These are phyloP conservation scores for Microsporum ferrugineum DNA, from an alignment of 2,329 filamentous ascomycete genomes.

Conservation along the genomic window DNA sequence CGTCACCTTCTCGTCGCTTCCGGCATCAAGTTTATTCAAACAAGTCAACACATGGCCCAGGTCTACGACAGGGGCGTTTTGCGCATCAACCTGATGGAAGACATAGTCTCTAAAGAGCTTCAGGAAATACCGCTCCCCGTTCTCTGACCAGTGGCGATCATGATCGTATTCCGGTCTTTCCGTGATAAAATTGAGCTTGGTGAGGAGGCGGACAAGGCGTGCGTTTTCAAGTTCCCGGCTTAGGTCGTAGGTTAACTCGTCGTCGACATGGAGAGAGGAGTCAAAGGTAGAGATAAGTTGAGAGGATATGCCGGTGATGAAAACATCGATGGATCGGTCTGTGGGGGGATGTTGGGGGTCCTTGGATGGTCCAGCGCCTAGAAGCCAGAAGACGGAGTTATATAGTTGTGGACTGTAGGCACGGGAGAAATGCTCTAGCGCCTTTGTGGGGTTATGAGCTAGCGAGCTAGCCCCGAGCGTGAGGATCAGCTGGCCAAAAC, in stretches of 20 bases:
- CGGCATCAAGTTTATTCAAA: slow-evolving; percentile 86
- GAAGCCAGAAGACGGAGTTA: slow-evolving; percentile 70
- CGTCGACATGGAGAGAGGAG: slow-evolving; percentile 64
- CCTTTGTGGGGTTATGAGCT: slow-evolving; percentile 53
- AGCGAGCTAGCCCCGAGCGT: slow-evolving; percentile 61
- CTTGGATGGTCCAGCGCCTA: slow-evolving; percentile 49
- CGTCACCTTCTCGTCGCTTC: slow-evolving; percentile 72
- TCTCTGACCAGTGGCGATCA: slow-evolving; percentile 75
- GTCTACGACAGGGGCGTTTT: slow-evolving; percentile 72
- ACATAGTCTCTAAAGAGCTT: slow-evolving; percentile 96
- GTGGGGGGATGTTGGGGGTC: slow-evolving; percentile 19
- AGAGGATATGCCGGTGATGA: slow-evolving; percentile 65
- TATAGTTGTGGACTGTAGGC: slow-evolving; percentile 68
- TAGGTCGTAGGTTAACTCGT: slow-evolving; percentile 61
- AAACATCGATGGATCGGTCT: slow-evolving; percentile 57
- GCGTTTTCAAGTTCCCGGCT: slow-evolving; percentile 81
- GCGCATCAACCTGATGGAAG: slow-evolving; percentile 85
- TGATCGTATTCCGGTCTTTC: slow-evolving; percentile 78
- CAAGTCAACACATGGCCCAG: slow-evolving; percentile 77
- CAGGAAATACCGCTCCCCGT: slow-evolving; percentile 79
- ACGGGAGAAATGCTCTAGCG: slow-evolving; percentile 64
- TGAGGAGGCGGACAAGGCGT: slow-evolving; percentile 62
- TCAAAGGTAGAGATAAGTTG: slow-evolving; percentile 69
- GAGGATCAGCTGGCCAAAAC: slow-evolving; percentile 76
- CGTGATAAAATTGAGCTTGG: slow-evolving; percentile 80